Evolutionary conservation across 495 filamentous ascomycete species (phyloP).

Genomic region (Sporormia fimetaria): DNA sequence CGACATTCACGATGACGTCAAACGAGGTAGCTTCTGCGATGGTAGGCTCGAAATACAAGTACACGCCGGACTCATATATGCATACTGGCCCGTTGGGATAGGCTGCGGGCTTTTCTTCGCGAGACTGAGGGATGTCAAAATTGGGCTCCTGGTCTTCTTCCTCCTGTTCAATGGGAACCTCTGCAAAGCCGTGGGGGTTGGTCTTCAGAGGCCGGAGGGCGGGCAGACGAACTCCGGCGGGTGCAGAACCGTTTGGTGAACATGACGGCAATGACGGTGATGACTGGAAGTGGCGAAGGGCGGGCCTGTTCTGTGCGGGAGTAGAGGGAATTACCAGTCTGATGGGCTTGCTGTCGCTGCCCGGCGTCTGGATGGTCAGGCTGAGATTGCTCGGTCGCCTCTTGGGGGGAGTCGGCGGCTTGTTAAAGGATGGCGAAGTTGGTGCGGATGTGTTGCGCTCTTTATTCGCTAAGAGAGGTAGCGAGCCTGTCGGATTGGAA

Average conservation of each 20-base stretch:
- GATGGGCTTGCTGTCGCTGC: slow-evolving; percentile 26
- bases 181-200: slow-evolving; percentile 26
- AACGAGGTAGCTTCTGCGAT: slow-evolving; percentile 73
- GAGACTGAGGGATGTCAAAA: slow-evolving; percentile 60
- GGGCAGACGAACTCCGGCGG: slow-evolving; percentile 55
- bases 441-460: slow-evolving; percentile 55
- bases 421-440: slow-evolving; percentile 70
- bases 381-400: slow-evolving; percentile 72
- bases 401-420: slow-evolving; percentile 54
- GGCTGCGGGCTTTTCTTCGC: slow-evolving; percentile 74
- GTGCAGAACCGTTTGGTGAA: slow-evolving; percentile 48
- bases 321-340: slow-evolving; percentile 33
- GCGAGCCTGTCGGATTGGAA: slow-evolving; percentile 40
- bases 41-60: slow-evolving; percentile 81
- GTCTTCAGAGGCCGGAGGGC: slow-evolving; percentile 33
- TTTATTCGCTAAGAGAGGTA: slow-evolving; percentile 35
- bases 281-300: slow-evolving; percentile 55
- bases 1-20: slow-evolving; percentile 91
- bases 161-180: slow-evolving; percentile 25
- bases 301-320: slow-evolving; percentile 29
- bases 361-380: slow-evolving; percentile 56
- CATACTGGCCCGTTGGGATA: slow-evolving; percentile 88
- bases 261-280: slow-evolving; percentile 51
- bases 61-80: slow-evolving; percentile 90
- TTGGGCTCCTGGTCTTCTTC: slow-evolving; percentile 59